Percentiles rank a stretch among this genome's conserved stretches.
Evolutionary conservation across 768 basidiomycete genomes (phyloP).

Genomic region (Russula dissimulans): DNA sequence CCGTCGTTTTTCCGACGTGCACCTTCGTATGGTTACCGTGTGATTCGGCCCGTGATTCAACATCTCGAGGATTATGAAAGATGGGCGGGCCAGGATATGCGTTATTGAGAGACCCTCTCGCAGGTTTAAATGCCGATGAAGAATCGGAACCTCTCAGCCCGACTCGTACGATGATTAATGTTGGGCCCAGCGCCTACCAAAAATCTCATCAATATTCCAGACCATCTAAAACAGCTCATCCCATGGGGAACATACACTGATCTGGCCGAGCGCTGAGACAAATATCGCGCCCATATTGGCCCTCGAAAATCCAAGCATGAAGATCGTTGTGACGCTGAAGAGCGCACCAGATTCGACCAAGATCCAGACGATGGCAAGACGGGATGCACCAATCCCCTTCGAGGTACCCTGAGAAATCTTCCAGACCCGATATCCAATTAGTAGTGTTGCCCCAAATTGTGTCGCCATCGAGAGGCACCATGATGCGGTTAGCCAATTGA

Average conservation of each 20-base stretch:
- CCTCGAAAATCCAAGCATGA: slow-evolving; percentile 4
- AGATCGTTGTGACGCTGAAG: background rate
- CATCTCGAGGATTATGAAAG: background rate
- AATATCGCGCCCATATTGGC: slow-evolving; percentile 1
- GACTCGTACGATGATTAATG: slow-evolving; percentile 1
- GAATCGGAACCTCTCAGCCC: background rate
- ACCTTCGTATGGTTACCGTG: background rate
- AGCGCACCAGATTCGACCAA: slow-evolving; percentile 13
- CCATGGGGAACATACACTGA: background rate
- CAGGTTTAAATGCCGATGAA: background rate
- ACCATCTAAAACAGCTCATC: background rate
- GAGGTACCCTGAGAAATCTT: background rate
- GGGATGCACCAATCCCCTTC: background rate
- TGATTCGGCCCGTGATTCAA: background rate
- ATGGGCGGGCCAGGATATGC: too few species aligned
- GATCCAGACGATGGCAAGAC: slow-evolving; percentile 3
- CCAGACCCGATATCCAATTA: slow-evolving; percentile 10
- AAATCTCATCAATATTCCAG: too few species aligned
- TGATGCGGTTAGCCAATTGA: slow-evolving; percentile 1
- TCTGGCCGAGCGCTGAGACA: background rate
- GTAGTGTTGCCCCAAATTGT: slow-evolving; percentile 7
- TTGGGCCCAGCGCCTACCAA: slow-evolving; percentile 6
- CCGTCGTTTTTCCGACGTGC: background rate
- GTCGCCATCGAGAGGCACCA: slow-evolving; percentile 12
- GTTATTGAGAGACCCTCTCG: background rate